Base-by-base conservation (phyloP, 78 protist genomes). In the Speleostelium caveatum region DNA sequence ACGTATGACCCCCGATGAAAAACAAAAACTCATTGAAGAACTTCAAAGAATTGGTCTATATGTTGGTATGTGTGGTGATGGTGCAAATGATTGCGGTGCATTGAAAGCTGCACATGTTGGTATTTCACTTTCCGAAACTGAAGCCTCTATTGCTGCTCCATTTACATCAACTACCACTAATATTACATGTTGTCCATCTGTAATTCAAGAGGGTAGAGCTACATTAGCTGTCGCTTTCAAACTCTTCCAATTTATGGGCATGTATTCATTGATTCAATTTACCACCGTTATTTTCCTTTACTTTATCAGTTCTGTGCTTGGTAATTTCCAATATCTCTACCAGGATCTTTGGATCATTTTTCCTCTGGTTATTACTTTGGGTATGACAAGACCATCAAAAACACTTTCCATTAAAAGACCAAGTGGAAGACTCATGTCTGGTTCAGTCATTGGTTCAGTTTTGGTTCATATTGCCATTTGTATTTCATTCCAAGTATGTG, bases 31-130 rank as follows among this genome's bases (percentile, higher is more conserved):
- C 6, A 28, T 93, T 36, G 49, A 58, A 21, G 86, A 69, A 26
- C 93, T 96, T 26, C 91, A 97, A 53, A n/a, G 36, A 19, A 21
- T 3, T 35, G 99, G 98, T 21, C 30, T 63, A 39, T 2, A 24
- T 45, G 94, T 97, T n/a, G 96, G 97, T 59, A 99, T 99, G 99
- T 97, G 99, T 55, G 99, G 99, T 17, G 99, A 99, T 78, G 99
- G 99, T 67, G 97, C 99, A 2, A 99, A 99, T 91, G 99, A 99
- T 75, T 99, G 98, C 19, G 99, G 99, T 24, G 99, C 99, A 4
- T 95, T 99, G 35, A 98, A 98, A 87, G 97, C 94, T 30, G 98
- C 99, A 0, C 96, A 95, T 51, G 99, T 99, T 21, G 99, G 99
- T 6, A 60, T 90, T 21, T 90, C 93, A 66, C 96, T 22, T 96